phyloP scores from a whole-genome alignment of 2,329 filamentous ascomycete species.

The Colletotrichum karsti region DNA sequence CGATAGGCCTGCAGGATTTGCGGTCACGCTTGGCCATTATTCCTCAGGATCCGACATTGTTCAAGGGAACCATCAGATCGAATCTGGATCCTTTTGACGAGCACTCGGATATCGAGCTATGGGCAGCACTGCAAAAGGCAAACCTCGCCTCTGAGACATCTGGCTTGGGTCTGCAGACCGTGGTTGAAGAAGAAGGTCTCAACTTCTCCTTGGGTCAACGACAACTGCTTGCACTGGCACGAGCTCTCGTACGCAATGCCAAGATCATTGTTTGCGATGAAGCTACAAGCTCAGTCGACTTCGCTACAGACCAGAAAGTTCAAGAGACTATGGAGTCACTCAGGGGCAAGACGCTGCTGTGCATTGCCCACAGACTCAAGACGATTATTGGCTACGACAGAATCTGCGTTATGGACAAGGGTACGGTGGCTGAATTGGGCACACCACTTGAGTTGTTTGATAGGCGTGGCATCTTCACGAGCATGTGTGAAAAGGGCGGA shows the following conservation, averaged over 20 bases:
- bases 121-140: constrained; percentile 74
- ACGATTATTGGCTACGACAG: constrained; percentile 79
- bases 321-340: constrained; percentile 62
- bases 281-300: constrained; percentile 74
- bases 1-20: constrained; percentile 73
- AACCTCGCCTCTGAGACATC: constrained; percentile 46
- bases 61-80: constrained; percentile 71
- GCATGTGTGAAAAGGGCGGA: constrained; percentile 62
- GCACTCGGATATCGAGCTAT: constrained; percentile 61
- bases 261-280: constrained; percentile 77
- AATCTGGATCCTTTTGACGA: constrained; percentile 70
- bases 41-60: constrained; percentile 71
- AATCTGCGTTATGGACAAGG: constrained; percentile 78
- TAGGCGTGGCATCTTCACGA: constrained; percentile 67
- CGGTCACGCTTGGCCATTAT: constrained; percentile 80
- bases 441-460: constrained; percentile 68
- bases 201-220: constrained; percentile 42
- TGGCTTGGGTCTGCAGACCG: constrained; percentile 61
- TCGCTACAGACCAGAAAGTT: constrained; percentile 63
- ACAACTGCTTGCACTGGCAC: constrained; percentile 70
- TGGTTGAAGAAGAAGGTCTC: constrained; percentile 69
- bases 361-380: constrained; percentile 65
- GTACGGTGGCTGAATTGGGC: constrained; percentile 74
- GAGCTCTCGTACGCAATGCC: constrained; percentile 68
- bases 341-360: constrained; percentile 67